Conservation (phyloP, 805 yeast species). For the Candida pseudofarinosa region DNA sequence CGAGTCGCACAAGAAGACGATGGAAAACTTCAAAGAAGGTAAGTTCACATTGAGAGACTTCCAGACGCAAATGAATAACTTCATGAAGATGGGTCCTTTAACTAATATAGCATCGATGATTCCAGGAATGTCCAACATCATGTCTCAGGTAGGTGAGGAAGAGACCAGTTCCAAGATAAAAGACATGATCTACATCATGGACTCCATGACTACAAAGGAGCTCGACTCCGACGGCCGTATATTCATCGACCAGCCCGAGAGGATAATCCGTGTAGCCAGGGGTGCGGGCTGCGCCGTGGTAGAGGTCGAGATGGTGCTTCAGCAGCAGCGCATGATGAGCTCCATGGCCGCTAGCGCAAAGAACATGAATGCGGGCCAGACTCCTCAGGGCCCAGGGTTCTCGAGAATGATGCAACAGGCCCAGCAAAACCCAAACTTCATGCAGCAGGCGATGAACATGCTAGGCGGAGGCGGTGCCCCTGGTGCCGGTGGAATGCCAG, state of each 20-base stretch:
- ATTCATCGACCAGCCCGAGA: conserved; percentile 74
- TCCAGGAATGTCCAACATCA: conserved; percentile 82
- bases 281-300: conserved; percentile 92
- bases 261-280: conserved; percentile 85
- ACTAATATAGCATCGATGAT: conserved; percentile 93
- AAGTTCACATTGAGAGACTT: conserved; percentile 88
- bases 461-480: conserved; percentile 45
- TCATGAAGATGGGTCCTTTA: conserved; percentile 94
- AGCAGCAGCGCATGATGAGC: conserved; percentile 93
- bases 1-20: conserved; percentile 79
- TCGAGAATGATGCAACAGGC: conserved; percentile 55
- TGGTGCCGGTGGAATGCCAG: conserved; percentile 31
- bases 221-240: conserved; percentile 84
- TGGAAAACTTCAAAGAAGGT: conserved; percentile 92
- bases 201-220: conserved; percentile 92
- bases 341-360: conserved; percentile 76
- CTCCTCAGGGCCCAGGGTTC: conserved; percentile 37
- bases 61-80: conserved; percentile 91
- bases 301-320: conserved; percentile 87
- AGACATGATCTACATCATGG: conserved; percentile 86
- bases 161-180: conserved; percentile 83
- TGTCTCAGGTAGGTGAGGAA: conserved; percentile 86
- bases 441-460: conserved; percentile 64
- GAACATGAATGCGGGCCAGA: conserved; percentile 42
- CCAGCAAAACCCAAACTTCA: conserved; percentile 45